Base-by-base conservation (phyloP, 345 rosid genomes). In the Microthlaspi erraticum region DNA sequence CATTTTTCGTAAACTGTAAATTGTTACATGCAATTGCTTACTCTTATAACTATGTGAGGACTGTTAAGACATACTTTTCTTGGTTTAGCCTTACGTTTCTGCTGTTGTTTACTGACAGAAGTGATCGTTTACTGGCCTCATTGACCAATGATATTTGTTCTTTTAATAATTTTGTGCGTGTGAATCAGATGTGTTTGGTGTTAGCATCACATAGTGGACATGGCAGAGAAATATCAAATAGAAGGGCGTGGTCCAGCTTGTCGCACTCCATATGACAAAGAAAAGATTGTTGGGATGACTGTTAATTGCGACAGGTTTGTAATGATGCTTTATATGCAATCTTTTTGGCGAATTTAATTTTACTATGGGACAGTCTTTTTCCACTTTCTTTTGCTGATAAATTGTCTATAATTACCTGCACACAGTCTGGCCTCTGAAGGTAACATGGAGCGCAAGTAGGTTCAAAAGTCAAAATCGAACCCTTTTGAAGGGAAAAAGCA, bases 241-340 rank as follows among this genome's bases (percentile, higher is more conserved):
- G 95, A 87, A 76, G 98, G 98, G 53, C 87, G 90, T 36, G 90
- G 96, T 70, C 98, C 96, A 5, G 98, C 98, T 67, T 92, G 96
- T 56, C 95, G 96, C 59, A 65, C 80, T 34, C 79, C 91, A 34
- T 92, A 92, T 78, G 98, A 92, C 84, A 92, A 85, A 71, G 96
- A 85, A 74, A 92, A 88, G 79, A 92, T 92, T 71, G 96, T 85
- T 17, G 92, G 92, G 46, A 88, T 76, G 82, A 91, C 91, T 68
- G 83, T 87, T 60, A 80, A 74, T 63, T 84, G 91, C 49, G 96
- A 88, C 73, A 92, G 96, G 96, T 83, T 80, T n/a, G 49, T 29
- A 32, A 16, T 54, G 60, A 52, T 67, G 26, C 66, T 74, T 50
- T 26, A 41, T 51, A 6, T 5, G 14, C 56, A 0, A 14, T 51